phyloP scores from a whole-genome alignment of 371 early-diverging fungal genomes.

The Lichtheimia hyalospora region DNA sequence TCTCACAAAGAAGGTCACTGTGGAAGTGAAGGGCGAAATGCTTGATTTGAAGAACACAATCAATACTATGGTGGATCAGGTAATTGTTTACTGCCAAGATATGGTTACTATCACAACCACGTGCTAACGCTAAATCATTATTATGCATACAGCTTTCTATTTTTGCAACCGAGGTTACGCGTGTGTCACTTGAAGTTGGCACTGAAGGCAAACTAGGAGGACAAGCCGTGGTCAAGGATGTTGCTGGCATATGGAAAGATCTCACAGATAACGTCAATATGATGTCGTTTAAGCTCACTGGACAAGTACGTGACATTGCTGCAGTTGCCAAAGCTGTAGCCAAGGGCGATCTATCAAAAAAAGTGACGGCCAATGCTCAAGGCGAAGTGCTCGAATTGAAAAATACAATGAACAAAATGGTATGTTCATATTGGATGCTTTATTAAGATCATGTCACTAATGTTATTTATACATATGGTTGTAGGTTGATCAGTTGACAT shows the following conservation, averaged over 20 bases:
- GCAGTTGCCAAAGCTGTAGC: constrained; percentile 50
- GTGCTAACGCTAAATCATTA: background rate
- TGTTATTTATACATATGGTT: constrained; percentile 2
- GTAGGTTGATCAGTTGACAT: constrained; percentile 30
- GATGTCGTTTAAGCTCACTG: constrained; percentile 51
- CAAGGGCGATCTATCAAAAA: constrained; percentile 43
- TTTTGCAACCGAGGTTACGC: constrained; percentile 68
- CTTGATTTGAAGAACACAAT: constrained; percentile 61
- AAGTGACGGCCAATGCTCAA: constrained; percentile 49
- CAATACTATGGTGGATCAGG: constrained; percentile 66
- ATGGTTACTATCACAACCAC: background rate
- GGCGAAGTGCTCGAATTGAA: constrained; percentile 50
- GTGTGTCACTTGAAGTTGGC: constrained; percentile 56
- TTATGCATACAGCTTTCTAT: constrained; percentile 36
- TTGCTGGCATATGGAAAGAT: constrained; percentile 63
- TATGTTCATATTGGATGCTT: constrained; percentile 9
- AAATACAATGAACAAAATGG: constrained; percentile 50
- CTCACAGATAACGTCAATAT: constrained; percentile 64
- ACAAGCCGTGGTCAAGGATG: constrained; percentile 61
- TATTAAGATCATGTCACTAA: background rate
- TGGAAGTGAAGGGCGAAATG: constrained; percentile 62
- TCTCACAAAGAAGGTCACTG: constrained; percentile 53
- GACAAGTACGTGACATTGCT: constrained; percentile 51
- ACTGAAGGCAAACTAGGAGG: constrained; percentile 60
- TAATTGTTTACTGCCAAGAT: constrained; percentile 13